These are phyloP conservation scores for Podospora conica DNA, from an alignment of 495 filamentous ascomycete genomes.

Conservation along the genomic window DNA sequence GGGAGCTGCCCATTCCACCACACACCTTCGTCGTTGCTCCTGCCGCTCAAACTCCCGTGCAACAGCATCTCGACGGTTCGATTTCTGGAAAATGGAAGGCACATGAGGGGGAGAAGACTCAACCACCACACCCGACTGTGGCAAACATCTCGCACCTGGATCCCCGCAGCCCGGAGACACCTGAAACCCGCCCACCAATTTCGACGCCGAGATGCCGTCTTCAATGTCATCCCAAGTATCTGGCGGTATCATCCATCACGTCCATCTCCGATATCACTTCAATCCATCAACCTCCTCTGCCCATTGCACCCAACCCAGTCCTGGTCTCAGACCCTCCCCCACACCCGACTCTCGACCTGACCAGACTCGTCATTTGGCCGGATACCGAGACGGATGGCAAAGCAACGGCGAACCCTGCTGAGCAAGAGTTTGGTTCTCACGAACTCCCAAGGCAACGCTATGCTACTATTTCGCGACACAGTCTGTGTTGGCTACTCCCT, in stretches of 20 bases:
- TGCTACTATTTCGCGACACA: constrained; percentile 17
- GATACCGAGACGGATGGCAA: not conserved
- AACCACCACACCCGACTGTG: not conserved
- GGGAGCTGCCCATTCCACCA: not conserved
- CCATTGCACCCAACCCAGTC: not conserved
- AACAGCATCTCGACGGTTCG: not conserved
- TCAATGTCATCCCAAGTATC: not conserved
- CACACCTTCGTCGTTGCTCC: not conserved
- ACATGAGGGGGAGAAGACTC: not conserved
- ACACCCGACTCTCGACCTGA: constrained; percentile 14
- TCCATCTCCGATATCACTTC: not conserved
- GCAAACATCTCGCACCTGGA: not conserved
- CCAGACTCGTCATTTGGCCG: not conserved
- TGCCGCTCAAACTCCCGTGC: not conserved
- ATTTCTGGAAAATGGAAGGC: not conserved
- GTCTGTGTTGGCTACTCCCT: not conserved
- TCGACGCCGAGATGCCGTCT: not conserved
- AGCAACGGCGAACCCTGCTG: constrained; percentile 10
- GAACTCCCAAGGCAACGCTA: constrained; percentile 18
- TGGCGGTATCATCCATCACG: not conserved
- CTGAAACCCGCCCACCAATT: not conserved
- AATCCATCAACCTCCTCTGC: not conserved
- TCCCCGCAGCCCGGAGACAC: not conserved
- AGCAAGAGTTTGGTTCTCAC: constrained; percentile 19
- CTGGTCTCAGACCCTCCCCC: constrained; percentile 15